Evolutionary conservation across 495 filamentous ascomycete species (phyloP), one percentile per base, ranked within the genome.

Genomic region (Penicillium canariense): DNA sequence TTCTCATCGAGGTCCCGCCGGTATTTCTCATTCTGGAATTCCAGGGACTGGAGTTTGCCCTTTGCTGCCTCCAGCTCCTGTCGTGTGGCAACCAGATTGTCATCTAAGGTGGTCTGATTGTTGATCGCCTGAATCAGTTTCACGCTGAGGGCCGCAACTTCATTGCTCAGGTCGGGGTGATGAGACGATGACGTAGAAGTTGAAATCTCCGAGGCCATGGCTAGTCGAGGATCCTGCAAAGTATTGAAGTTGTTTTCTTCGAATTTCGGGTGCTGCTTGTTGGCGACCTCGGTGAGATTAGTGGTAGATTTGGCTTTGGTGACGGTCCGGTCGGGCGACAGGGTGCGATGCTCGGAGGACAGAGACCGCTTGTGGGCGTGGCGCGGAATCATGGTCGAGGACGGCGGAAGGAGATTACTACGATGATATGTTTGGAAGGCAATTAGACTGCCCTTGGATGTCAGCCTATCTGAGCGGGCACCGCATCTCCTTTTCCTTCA

Each of bases 71-170:
- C 91, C 47, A 98, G 66, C 62, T 96, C 90, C 66, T 93, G 85
- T 15, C 89, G 82, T 22, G 93, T 89, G 22, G 80, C 85, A 47
- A 88, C 86, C 42, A 98, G 78, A 27, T 82, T 88, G 64, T 98
- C 94, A 63, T 98, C 94, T 25, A 98, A 77, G 26, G 78, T 88
- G 4, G 94, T 97, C 74, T 97, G 95, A 65, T 94, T 89, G 66
- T 98, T 98, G 70, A 98, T 97, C 48, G 94, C 92, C 61, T 91
- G 91, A 53, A 98, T 91, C 48, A 98, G 80, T 71, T 98, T 98
- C 43, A 91, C 92, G 69, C 90, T 97, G 20, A 98, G 77, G 3
- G 90, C 82, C 25, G 94, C 87, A 11, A 97, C 91, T 70, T 98
- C 94, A 50, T 86, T 83, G 67, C 87, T 90, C 40, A 96, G 77